Base-by-base conservation (phyloP, 2,329 filamentous ascomycete species). In the Apiospora rasikravindrae region DNA sequence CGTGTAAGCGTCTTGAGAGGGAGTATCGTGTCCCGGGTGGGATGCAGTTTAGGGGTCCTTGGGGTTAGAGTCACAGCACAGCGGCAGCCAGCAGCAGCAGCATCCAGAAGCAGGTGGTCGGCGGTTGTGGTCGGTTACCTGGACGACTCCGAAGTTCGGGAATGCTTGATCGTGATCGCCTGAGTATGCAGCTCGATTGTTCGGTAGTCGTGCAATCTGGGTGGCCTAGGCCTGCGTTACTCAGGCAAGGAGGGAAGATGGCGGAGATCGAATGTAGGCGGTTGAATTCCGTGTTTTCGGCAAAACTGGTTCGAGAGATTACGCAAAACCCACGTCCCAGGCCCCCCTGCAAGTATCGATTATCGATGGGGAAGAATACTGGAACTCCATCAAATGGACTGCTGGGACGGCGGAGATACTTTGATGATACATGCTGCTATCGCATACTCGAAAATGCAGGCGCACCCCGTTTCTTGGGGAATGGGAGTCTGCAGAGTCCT, bases 251-350 rank as follows among this genome's bases (percentile, higher is more conserved):
- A 64, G 57, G 57, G 33, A 64, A 64, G 57, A 40, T 40, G 33
- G 57, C 33, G 33, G 53, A 61, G 53, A 61, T 61, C 29, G 53
- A 37, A 61, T 61, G 57, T 64, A 64, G 57, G 57, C 57, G 57
- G 57, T 64, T 64, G 57, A 64, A 64, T 64, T 64, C 57, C 57
- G 57, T 64, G 57, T 33, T 64, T 64, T 64, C 57, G 57, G 57
- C 57, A 64, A 64, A 64, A 64, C 57, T 40, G 57, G 57, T 40
- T 64, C 57, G 57, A n/a, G 57, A 64, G 57, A 64, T 64, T 64
- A 64, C 57, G 57, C 57, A 64, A 64, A 64, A 64, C 29, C 57
- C 57, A 64, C 57, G 57, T 64, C 33, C 33, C 26, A 40, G 57
- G 22, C 57, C 33, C 57, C 57, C 57, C 57, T 64, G 57, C 33